Evolutionary conservation across 2,329 filamentous ascomycete genomes (phyloP), one percentile per base, ranked within the genome.

Genomic region (Seiridium cupressi): DNA sequence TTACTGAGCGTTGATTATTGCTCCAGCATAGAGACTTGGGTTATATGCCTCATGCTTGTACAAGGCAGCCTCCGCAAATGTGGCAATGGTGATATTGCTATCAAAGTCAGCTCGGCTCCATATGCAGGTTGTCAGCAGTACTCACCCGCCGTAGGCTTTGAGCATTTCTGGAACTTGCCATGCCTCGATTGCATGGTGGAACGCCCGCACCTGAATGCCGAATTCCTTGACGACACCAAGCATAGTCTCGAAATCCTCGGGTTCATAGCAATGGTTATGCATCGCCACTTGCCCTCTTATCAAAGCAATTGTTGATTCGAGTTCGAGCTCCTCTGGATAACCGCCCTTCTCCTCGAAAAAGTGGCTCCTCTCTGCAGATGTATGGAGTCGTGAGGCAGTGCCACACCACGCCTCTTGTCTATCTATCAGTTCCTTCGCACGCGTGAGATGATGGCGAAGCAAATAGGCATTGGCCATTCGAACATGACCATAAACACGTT

Each of bases 221-320:
- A 79, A 79, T 63, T 79, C 77, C 31, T 75, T 70, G 42, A 72
- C 76, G 62, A 79, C 73, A 6, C 69, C 70, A 10, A 79, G 67
- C 73, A 79, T 77, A 47, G 77, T 75, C 59, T 78, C 74, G 38
- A 80, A 66, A 59, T 80, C 78, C 55, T 79, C 72, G 1, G 75
- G 69, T 57, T 78, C 72, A 58, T 80, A 80, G 66, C 77, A 79
- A 67, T 80, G 78, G 48, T 78, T 72, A 58, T 80, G 77, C 60
- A 80, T 68, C 13, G 72, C 72, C 13, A 79, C 70, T 47, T 73
- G 71, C 4, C 77, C 77, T 18, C 77, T 70, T 35, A 80, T 66
- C 60, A 79, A 71, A 4, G 69, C 76, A 32, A 76, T 70, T 1
- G 73, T 74, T 11, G 75, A 74, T 36, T 80, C 77, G 13, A 77